Conservation (phyloP, 2,329 filamentous ascomycete genomes). For the Lithohypha guttulata region DNA sequence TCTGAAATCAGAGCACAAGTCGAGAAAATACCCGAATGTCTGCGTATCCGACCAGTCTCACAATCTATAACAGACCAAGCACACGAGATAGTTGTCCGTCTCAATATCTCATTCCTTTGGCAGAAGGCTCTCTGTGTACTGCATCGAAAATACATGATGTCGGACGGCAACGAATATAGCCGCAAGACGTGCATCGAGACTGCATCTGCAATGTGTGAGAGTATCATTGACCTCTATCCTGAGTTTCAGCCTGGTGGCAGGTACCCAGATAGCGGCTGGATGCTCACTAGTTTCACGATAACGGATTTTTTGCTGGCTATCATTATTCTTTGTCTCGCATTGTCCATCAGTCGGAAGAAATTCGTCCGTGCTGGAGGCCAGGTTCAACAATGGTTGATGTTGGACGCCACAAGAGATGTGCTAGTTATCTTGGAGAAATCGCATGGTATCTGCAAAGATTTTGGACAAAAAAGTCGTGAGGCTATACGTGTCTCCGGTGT, state of each 20-base stretch:
- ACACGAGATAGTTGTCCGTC: constrained; percentile 41
- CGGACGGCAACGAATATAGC: constrained; percentile 32
- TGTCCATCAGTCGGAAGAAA: constrained; percentile 12
- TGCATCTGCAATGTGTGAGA: constrained; percentile 38
- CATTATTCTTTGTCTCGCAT: constrained; percentile 47
- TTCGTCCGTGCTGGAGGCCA: neutral
- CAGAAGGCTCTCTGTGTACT: constrained; percentile 43
- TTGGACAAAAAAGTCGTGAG: constrained; percentile 3
- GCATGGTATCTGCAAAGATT: constrained; percentile 1
- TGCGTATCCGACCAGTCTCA: constrained; percentile 17
- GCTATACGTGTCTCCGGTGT: constrained; percentile 3
- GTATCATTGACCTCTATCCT: constrained; percentile 40
- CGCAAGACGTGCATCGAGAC: constrained; percentile 37
- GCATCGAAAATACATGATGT: constrained; percentile 41
- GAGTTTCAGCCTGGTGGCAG: constrained; percentile 45
- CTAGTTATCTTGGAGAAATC: constrained; percentile 3
- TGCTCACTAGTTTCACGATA: constrained; percentile 46
- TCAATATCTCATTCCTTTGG: constrained; percentile 43
- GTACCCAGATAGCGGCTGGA: constrained; percentile 45
- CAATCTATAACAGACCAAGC: constrained; percentile 38
- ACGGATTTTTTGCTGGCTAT: constrained; percentile 53
- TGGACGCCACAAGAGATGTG: neutral
- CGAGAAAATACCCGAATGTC: constrained; percentile 16
- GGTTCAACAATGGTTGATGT: neutral
- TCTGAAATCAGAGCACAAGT: constrained; percentile 19